Percentiles rank a stretch among this genome's conserved stretches.
Evolutionary conservation across 768 basidiomycete species (phyloP).

Genomic region (Sutorius australiensis): DNA sequence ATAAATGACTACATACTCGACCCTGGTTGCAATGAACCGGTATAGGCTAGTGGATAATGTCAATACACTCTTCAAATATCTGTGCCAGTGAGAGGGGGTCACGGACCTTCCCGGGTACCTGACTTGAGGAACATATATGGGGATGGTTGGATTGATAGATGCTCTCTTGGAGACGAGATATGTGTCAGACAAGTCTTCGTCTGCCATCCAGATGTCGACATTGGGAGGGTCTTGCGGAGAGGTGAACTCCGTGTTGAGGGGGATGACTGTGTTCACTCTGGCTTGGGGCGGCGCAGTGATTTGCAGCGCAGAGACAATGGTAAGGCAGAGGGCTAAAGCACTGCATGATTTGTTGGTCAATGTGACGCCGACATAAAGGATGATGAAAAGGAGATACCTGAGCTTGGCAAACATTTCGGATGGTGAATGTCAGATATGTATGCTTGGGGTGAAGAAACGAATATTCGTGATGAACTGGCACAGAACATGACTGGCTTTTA

Average conservation of each 20-base stretch:
- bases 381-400: neutral
- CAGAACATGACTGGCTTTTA: neutral
- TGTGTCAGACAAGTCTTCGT: neutral
- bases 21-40: neutral
- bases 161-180: neutral
- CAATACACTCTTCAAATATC: neutral
- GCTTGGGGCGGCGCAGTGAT: neutral
- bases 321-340: neutral
- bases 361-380: neutral
- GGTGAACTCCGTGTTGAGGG: neutral
- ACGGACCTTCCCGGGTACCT: rapidly evolving
- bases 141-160: rapidly evolving
- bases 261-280: rapidly evolving
- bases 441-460: neutral
- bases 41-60: neutral
- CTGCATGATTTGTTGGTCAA: neutral
- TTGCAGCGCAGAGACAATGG: neutral
- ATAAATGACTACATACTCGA: neutral
- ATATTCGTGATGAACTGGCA: neutral
- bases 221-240: neutral
- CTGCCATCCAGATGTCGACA: neutral
- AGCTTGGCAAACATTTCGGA: neutral
- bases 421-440: too few species aligned
- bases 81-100: neutral
- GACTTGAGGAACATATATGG: neutral